These are phyloP conservation scores for Cryphonectria nitschkei DNA, from an alignment of 2,329 filamentous ascomycete species.

Conservation along the genomic window DNA sequence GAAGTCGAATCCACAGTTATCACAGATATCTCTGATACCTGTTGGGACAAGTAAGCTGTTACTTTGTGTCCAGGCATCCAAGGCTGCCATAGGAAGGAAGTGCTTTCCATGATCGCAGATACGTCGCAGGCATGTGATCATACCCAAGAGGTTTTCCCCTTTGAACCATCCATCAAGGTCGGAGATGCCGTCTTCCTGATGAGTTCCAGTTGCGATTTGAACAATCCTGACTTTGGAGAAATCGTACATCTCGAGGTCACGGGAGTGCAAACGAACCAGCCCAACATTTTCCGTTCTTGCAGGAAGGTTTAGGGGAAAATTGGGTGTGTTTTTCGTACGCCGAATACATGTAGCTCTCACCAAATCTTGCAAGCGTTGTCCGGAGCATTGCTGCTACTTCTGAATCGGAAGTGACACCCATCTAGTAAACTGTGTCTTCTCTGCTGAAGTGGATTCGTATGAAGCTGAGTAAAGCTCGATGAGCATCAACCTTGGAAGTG, in stretches of 20 bases:
- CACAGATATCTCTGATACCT: background rate
- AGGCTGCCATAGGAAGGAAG: background rate
- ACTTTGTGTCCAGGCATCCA: background rate
- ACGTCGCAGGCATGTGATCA: conserved; percentile 1
- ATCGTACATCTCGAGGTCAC: background rate
- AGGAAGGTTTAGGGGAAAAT: background rate
- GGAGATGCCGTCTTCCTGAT: background rate
- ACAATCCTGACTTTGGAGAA: background rate
- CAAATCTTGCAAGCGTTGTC: background rate
- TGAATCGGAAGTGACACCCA: background rate
- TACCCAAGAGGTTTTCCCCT: background rate
- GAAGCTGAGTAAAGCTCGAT: conserved; percentile 42
- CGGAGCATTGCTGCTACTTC: background rate
- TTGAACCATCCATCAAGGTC: background rate
- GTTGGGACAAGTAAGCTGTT: background rate
- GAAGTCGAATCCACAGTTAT: background rate
- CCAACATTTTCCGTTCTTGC: background rate
- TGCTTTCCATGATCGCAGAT: background rate
- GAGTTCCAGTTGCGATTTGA: background rate
- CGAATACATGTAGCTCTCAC: background rate
- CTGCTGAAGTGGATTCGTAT: conserved; percentile 28
- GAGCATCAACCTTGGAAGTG: conserved; percentile 40
- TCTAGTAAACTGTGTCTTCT: background rate
- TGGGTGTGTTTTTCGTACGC: background rate
- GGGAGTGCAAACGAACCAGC: background rate